phyloP scores from a whole-genome alignment of 805 yeast species.

The Wilhelminamyces savonicus region DNA sequence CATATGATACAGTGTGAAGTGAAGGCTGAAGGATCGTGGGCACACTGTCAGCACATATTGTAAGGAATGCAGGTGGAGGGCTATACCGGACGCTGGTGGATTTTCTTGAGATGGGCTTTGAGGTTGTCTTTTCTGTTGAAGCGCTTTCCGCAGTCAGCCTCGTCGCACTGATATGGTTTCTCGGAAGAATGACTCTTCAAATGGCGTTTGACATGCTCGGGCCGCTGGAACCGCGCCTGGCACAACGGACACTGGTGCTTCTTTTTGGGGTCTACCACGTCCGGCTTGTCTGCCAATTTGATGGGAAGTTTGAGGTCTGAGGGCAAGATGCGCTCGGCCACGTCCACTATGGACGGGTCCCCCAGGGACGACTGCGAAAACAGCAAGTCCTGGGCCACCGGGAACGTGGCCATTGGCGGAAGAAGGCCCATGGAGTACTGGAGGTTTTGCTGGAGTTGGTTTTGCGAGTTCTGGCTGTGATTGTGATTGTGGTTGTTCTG shows the following conservation, averaged over 20 bases:
- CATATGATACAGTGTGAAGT: too few species aligned
- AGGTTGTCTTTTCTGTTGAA: conserved; percentile 56
- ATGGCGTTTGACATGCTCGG: conserved; percentile 67
- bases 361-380: not conserved
- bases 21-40: too few species aligned
- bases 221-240: conserved; percentile 56
- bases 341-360: conserved; percentile 5
- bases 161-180: conserved; percentile 51
- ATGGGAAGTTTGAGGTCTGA: conserved; percentile 16
- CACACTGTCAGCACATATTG: too few species aligned
- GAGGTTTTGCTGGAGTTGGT: conserved; percentile 1
- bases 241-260: conserved; percentile 62
- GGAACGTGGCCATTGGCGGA: conserved; percentile 29
- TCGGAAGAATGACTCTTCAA: conserved; percentile 53
- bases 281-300: conserved; percentile 23
- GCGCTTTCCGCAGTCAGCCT: conserved; percentile 45
- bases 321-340: conserved; percentile 13
- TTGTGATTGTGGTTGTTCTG: conserved; percentile 1
- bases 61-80: too few species aligned
- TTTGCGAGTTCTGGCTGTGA: not conserved
- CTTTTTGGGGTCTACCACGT: conserved; percentile 42
- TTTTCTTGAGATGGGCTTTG: conserved; percentile 57
- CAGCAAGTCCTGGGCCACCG: conserved; percentile 2
- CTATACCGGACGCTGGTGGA: conserved; percentile 38
- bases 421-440: conserved; percentile 10